Evolutionary conservation across 2,329 filamentous ascomycete species (phyloP).

Genomic region (Simplicillium aogashimaense): DNA sequence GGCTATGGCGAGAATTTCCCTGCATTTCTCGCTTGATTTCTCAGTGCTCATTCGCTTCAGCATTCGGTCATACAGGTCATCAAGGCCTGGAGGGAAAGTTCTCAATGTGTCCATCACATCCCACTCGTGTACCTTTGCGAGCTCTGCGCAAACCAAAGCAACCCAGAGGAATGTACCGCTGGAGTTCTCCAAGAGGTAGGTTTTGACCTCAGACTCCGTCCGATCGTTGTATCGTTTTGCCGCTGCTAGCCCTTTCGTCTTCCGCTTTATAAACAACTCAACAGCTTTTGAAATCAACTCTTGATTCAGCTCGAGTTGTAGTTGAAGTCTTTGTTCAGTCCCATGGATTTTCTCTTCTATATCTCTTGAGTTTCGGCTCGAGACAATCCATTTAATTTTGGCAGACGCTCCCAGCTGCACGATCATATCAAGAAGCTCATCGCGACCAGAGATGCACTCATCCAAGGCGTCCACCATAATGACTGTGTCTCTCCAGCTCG

Average conservation of each 20-base stretch:
- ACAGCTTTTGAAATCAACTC: constrained; percentile 22
- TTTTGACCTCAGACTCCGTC: constrained; percentile 3
- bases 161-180: constrained; percentile 30
- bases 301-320: constrained; percentile 26
- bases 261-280: constrained; percentile 20
- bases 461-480: constrained; percentile 38
- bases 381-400: constrained; percentile 29
- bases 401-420: constrained; percentile 7
- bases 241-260: constrained; percentile 15
- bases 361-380: constrained; percentile 28
- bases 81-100: not conserved
- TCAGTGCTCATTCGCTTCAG: not conserved
- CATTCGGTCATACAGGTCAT: not conserved
- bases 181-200: constrained; percentile 18
- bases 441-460: constrained; percentile 22
- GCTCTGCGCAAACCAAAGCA: constrained; percentile 11
- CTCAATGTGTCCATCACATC: not conserved
- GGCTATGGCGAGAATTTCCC: not conserved
- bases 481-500: constrained; percentile 13
- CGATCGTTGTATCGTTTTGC: constrained; percentile 3
- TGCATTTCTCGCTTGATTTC: not conserved
- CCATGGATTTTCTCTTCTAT: constrained; percentile 23
- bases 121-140: not conserved
- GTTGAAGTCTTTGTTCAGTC: constrained; percentile 9
- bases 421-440: constrained; percentile 25